Conservation (phyloP, 768 basidiomycete genomes). For the Tremella yokohamensis region DNA sequence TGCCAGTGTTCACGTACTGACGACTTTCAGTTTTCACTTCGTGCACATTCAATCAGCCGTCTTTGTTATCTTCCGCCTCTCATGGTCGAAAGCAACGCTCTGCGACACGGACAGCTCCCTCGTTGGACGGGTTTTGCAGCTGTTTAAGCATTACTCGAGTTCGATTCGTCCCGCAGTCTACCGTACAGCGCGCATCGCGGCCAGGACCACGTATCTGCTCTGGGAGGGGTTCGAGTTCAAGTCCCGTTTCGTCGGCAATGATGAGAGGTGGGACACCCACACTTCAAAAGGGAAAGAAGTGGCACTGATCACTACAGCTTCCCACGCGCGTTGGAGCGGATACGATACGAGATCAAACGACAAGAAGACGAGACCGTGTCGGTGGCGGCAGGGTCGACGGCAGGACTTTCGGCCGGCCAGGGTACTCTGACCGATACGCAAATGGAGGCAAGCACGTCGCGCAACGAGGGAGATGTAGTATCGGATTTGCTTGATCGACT, state of each 20-base stretch:
- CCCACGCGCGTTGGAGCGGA: background rate
- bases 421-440: too few relatives aligned
- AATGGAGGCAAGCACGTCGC: too few relatives aligned
- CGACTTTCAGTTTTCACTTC: background rate
- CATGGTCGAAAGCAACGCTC: background rate
- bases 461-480: too few relatives aligned
- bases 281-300: too few relatives aligned
- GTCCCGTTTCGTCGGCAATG: constrained; percentile 1
- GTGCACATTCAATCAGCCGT: constrained; percentile 1
- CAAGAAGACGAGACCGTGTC: background rate
- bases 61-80: constrained; percentile 5
- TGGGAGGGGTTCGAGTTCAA: background rate
- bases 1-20: background rate
- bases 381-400: too few relatives aligned
- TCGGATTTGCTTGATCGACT: too few relatives aligned
- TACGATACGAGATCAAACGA: constrained; percentile 1
- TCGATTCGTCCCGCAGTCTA: background rate
- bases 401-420: too few relatives aligned
- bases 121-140: background rate
- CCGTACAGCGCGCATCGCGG: background rate
- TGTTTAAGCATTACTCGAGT: background rate
- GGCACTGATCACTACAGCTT: background rate
- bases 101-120: background rate
- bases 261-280: constrained; percentile 6
- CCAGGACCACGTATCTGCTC: background rate